Evolutionary conservation across 2,329 filamentous ascomycete genomes (phyloP), one percentile per base, ranked within the genome.

Genomic region (Cladosporium cucumerinum): DNA sequence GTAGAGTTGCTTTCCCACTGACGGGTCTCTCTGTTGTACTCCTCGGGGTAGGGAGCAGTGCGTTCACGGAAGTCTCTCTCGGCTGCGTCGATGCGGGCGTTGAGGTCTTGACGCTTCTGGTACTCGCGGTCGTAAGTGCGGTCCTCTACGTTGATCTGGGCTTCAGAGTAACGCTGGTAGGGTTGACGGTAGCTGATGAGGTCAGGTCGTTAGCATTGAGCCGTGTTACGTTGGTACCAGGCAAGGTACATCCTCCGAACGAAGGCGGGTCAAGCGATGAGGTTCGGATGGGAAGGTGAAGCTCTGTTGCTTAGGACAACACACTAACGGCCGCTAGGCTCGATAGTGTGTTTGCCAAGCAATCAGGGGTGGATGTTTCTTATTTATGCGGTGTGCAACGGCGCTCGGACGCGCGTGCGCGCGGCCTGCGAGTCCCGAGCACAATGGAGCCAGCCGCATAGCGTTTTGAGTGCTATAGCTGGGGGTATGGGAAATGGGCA

Each of bases 91-190:
- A 89, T 79, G 76, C 85, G 85, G 69, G 84, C 78, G 74, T 87
- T 82, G 75, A 85, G 80, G 54, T 57, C 26, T 34, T 34, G 32
- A 34, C 32, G 32, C 69, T 78, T 78, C 66, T 78, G 76, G 76
- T 79, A 81, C 69, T 82, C 78, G 69, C 77, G 78, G 69, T 82
- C 80, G 76, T 77, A 77, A 66, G 72, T 69, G 65, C 73, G 76
- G 74, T 82, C 82, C 78, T 90, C 84, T 75, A 88, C 82, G 80
- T 91, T 86, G 78, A 91, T 80, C 77, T 87, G 86, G 78, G 86
- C 84, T 78, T 89, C 86, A 74, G 84, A 81, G 82, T 86, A 87
- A 68, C 81, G 81, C 74, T 79, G 79, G 78, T 82, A 80, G 70
- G 83, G 80, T 76, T 83, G 81, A 74, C 81, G 82, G 78, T 86